Base-by-base conservation (phyloP, 768 basidiomycete species). In the Auricularia sp. region DNA sequence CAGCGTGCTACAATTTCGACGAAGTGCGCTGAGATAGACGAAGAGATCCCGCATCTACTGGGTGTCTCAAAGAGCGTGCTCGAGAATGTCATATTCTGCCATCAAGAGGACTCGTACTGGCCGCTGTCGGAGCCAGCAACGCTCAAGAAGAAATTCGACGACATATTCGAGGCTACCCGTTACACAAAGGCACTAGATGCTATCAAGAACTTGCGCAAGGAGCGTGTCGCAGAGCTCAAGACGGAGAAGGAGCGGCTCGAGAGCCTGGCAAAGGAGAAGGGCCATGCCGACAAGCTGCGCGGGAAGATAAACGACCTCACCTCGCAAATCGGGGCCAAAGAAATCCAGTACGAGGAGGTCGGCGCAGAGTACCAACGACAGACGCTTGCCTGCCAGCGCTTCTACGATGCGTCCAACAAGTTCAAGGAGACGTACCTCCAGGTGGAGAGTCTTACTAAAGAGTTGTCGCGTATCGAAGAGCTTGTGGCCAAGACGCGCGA, bases 51-150 rank as follows among this genome's bases (percentile, higher is more conserved):
- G 21, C 84, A 90, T 51, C 77, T 98, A 16, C 83, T 98, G 18
- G 97, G 97, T 36, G 97, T 98, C 13, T 97, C 94, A 13, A 97
- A 95, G 74, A 89, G 95, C n/a, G 95, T 99, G 42, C 85, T 98
- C 29, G 96, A 98, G 70, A 98, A 98, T 72, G 97, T 99, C 71
- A 98, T 99, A 61, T 99, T 99, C 71, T 99, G 97, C 75, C 97
- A 99, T 75, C 97, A 99, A 76, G 97, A 99, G 71, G 97, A 99
- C 63, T 95, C 94, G 0, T 98, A 92, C 71, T 99, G 97, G 97
- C 97, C 97, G 0, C 81, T 99, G 29, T 82, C 94, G 0, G 97
- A 98, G 70, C 91, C 96, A 2, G 78, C 91, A 11, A 83, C 86
- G 0, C 77, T 99, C 44, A 99, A 99, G 82, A 98, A 98, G 82